Evolutionary conservation across 2,329 filamentous ascomycete genomes (phyloP).

Genomic region (Coniella vitis): DNA sequence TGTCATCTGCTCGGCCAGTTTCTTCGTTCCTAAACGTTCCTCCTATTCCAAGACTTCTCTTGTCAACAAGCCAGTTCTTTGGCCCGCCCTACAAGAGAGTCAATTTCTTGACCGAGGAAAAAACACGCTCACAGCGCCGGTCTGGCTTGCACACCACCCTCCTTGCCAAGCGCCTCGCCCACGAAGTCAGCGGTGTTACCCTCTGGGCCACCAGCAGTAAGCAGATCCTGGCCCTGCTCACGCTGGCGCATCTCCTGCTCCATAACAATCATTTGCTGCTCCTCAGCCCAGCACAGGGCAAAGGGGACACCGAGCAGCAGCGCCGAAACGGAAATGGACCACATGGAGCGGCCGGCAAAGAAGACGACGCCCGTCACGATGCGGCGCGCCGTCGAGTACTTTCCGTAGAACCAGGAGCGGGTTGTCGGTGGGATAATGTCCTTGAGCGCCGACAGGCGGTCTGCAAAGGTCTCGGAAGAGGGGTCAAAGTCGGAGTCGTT

Average conservation of each 20-base stretch:
- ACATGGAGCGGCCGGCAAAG: slow-evolving; percentile 80
- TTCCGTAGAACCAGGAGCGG: slow-evolving; percentile 60
- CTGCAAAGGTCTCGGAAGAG: slow-evolving; percentile 50
- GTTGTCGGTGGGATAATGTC: slow-evolving; percentile 71
- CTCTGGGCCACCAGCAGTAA: slow-evolving; percentile 40
- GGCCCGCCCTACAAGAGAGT: too few relatives aligned
- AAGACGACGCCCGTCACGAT: slow-evolving; percentile 55
- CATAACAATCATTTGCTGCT: slow-evolving; percentile 96
- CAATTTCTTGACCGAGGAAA: too few relatives aligned
- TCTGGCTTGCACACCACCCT: slow-evolving; percentile 39
- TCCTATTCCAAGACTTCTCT: background rate
- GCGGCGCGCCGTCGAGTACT: slow-evolving; percentile 45
- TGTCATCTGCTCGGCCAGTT: too few relatives aligned
- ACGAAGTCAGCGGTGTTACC: slow-evolving; percentile 42
- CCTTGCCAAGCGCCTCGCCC: slow-evolving; percentile 41
- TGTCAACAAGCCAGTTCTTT: too few relatives aligned
- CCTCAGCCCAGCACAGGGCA: slow-evolving; percentile 86
- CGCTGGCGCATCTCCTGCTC: slow-evolving; percentile 96
- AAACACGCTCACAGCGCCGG: slow-evolving; percentile 40
- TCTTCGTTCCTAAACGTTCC: background rate
- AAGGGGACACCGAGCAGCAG: slow-evolving; percentile 89
- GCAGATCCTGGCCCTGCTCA: slow-evolving; percentile 73
- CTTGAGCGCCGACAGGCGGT: slow-evolving; percentile 65
- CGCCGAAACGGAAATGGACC: slow-evolving; percentile 84
- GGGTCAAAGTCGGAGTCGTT: slow-evolving; percentile 67